Conservation (phyloP, 2,329 filamentous ascomycete genomes). For the Talaromyces sp. region DNA sequence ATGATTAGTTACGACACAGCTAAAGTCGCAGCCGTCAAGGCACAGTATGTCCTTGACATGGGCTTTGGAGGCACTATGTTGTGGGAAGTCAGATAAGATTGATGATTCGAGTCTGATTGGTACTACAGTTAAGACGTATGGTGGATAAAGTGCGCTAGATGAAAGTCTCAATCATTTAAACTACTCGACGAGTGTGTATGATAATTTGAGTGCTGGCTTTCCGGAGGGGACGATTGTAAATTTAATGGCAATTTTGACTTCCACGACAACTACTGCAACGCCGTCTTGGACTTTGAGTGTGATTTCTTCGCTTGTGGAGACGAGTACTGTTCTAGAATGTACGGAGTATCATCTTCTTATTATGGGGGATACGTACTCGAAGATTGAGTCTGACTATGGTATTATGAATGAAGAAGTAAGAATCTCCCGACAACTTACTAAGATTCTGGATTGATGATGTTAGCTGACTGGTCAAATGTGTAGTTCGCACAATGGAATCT, state of each 20-base stretch:
- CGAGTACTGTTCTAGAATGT: slow-evolving; percentile 3
- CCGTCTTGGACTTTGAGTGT: neutral
- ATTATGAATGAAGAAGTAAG: slow-evolving; percentile 10
- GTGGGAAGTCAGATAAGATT: slow-evolving; percentile 73
- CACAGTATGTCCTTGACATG: slow-evolving; percentile 54
- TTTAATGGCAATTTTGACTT: neutral
- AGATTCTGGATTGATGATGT: neutral
- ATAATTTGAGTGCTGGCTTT: slow-evolving; percentile 39
- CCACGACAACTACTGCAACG: neutral
- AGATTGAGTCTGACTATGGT: slow-evolving; percentile 11
- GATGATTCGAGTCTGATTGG: slow-evolving; percentile 7
- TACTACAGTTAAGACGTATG: slow-evolving; percentile 21
- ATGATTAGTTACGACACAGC: slow-evolving; percentile 74
- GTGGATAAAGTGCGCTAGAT: slow-evolving; percentile 37
- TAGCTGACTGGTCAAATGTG: neutral
- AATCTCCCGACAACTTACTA: neutral
- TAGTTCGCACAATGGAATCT: neutral
- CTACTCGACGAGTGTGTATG: slow-evolving; percentile 51
- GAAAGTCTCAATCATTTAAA: slow-evolving; percentile 43
- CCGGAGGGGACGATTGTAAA: neutral
- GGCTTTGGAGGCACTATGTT: slow-evolving; percentile 81
- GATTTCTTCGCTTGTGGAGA: neutral
- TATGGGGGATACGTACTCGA: slow-evolving; percentile 9
- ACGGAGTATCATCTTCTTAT: slow-evolving; percentile 13
- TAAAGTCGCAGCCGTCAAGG: slow-evolving; percentile 51